These are phyloP conservation scores for Cyclostephanos tholiformis DNA, from an alignment of 108 stramenopile species.

Conservation along the genomic window DNA sequence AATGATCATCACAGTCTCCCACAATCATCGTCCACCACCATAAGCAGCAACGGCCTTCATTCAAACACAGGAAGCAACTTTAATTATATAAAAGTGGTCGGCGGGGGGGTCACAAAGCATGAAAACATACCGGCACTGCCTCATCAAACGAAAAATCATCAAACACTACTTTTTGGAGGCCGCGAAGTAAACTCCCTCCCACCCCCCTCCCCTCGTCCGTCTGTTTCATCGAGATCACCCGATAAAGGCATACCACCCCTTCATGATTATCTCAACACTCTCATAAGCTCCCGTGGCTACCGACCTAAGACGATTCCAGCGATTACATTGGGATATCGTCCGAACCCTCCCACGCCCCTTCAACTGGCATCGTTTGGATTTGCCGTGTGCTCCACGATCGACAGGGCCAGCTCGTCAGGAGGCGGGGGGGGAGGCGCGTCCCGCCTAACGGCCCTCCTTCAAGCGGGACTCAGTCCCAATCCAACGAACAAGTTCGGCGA, in stretches of 20 bases:
- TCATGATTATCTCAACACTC: conserved; percentile 32
- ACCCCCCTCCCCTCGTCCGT: neutral
- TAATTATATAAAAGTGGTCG: conserved; percentile 28
- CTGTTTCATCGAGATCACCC: neutral
- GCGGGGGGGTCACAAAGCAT: conserved; percentile 18
- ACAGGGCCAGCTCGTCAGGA: neutral
- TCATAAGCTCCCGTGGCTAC: conserved; percentile 36
- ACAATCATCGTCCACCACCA: neutral
- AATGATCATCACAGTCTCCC: neutral
- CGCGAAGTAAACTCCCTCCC: neutral
- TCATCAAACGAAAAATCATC: neutral
- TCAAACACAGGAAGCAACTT: conserved; percentile 2
- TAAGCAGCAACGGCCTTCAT: neutral
- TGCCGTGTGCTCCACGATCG: conserved; percentile 42
- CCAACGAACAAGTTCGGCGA: conserved; percentile 52
- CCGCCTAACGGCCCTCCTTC: conserved; percentile 35
- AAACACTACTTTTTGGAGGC: neutral
- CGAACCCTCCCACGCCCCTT: conserved; percentile 35
- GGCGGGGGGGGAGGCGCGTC: conserved; percentile 32
- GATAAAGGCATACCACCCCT: conserved; percentile 3
- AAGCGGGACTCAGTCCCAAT: conserved; percentile 43
- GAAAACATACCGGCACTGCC: neutral
- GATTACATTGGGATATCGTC: conserved; percentile 32
- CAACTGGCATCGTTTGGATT: conserved; percentile 44
- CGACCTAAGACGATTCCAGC: conserved; percentile 17